Evolutionary conservation across 305 asterid genomes (phyloP).

Genomic region (Fraxinus xanthoxyloides): DNA sequence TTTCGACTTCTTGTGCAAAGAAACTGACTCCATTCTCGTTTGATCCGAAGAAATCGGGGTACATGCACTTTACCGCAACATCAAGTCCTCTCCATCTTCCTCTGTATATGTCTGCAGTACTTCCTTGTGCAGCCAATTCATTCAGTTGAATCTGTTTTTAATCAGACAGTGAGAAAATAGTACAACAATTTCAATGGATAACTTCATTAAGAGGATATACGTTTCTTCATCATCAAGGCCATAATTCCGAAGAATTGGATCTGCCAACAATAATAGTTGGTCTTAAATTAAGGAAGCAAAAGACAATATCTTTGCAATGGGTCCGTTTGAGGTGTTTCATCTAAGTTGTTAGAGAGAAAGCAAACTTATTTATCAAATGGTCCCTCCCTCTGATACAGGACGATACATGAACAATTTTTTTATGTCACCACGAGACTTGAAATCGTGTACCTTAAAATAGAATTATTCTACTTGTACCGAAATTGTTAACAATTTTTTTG

Average conservation of each 20-base stretch:
- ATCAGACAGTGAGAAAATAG: background rate
- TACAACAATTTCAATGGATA: background rate
- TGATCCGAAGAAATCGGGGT: conserved; percentile 52
- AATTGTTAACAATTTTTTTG: too few relatives aligned
- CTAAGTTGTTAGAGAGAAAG: too few relatives aligned
- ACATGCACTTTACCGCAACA: conserved; percentile 67
- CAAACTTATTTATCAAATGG: too few relatives aligned
- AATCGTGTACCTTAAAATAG: background rate
- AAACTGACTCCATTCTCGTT: conserved; percentile 54
- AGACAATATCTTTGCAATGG: background rate
- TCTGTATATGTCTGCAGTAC: conserved; percentile 61
- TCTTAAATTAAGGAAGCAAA: background rate
- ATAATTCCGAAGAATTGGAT: background rate
- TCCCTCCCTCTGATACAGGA: background rate
- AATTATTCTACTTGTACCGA: too few relatives aligned
- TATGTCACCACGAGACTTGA: background rate
- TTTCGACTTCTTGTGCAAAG: conserved; percentile 71
- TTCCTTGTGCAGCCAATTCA: conserved; percentile 59
- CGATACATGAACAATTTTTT: background rate
- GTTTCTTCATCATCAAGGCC: background rate
- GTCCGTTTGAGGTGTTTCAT: background rate
- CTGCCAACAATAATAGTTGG: background rate
- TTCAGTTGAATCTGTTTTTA: conserved; percentile 48
- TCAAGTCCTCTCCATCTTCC: conserved; percentile 71
- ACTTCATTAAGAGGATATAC: background rate